phyloP scores from a whole-genome alignment of 495 filamentous ascomycete species.

The Podospora appendiculata region DNA sequence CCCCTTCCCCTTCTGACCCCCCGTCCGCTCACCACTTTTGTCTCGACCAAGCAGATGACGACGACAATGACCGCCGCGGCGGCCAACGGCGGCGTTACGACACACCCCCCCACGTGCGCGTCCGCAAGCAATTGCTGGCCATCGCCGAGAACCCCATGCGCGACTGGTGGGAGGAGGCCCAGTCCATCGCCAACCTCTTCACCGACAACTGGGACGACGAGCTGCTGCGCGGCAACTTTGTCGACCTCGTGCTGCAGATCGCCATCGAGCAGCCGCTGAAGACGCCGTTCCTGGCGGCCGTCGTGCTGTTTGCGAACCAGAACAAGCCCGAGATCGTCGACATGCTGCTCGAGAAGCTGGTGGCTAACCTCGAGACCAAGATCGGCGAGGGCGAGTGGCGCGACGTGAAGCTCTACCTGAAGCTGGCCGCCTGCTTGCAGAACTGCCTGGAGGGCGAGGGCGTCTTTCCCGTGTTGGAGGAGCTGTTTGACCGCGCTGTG shows the following conservation, averaged over 20 bases:
- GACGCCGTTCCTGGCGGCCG: slow-evolving; percentile 82
- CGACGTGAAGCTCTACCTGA: slow-evolving; percentile 80
- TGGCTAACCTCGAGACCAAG: slow-evolving; percentile 48
- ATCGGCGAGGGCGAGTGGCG: slow-evolving; percentile 73
- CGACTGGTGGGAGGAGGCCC: slow-evolving; percentile 72
- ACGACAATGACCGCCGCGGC: slow-evolving; percentile 47
- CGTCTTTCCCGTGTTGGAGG: slow-evolving; percentile 75
- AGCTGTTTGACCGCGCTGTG: slow-evolving; percentile 75
- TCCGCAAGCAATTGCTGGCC: slow-evolving; percentile 71
- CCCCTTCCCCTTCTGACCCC: background rate
- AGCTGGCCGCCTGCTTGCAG: slow-evolving; percentile 80
- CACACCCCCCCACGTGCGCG: slow-evolving; percentile 63
- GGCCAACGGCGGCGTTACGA: slow-evolving; percentile 71
- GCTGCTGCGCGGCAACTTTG: slow-evolving; percentile 58
- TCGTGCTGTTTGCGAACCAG: slow-evolving; percentile 67
- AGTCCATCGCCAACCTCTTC: slow-evolving; percentile 65
- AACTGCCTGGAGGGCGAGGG: slow-evolving; percentile 73
- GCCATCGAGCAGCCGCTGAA: slow-evolving; percentile 91
- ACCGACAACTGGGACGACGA: slow-evolving; percentile 68
- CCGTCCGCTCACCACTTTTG: background rate
- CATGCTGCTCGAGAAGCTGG: slow-evolving; percentile 57
- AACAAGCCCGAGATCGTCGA: slow-evolving; percentile 62
- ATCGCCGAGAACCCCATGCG: slow-evolving; percentile 83
- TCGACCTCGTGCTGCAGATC: slow-evolving; percentile 65
- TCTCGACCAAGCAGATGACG: slow-evolving; percentile 42